Percentiles rank a stretch among this genome's conserved stretches.
Conservation (phyloP, 1,284 basidiomycete genomes). For the Tilletia horrida region DNA sequence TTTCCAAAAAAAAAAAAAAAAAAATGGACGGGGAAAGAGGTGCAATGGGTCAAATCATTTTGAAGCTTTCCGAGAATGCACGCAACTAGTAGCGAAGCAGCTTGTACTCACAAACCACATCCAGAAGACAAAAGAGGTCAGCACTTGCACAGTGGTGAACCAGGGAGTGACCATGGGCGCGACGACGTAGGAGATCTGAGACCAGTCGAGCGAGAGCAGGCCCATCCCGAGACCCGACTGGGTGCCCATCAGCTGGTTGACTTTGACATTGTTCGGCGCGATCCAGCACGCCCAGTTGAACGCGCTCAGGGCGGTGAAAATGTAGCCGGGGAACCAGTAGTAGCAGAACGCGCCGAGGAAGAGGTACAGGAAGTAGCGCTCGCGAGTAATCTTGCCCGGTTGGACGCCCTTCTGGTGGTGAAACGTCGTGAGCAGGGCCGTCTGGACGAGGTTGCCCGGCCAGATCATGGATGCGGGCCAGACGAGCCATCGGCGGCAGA, state of each 20-base stretch:
- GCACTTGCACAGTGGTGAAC: slow-evolving; percentile 29
- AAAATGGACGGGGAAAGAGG: background rate
- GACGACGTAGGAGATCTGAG: slow-evolving; percentile 42
- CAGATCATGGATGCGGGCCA: slow-evolving; percentile 57
- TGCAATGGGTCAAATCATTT: background rate
- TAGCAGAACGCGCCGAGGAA: slow-evolving; percentile 53
- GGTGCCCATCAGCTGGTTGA: slow-evolving; percentile 28
- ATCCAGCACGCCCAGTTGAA: slow-evolving; percentile 68
- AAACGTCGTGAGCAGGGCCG: background rate
- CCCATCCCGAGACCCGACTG: slow-evolving; percentile 55
- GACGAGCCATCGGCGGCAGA: slow-evolving; percentile 59
- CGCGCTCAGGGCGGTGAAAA: slow-evolving; percentile 58
- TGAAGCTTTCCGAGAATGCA: background rate
- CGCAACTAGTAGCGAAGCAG: too few species aligned
- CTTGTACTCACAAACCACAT: slow-evolving; percentile 36
- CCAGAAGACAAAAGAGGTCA: slow-evolving; percentile 1
- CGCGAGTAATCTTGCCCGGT: slow-evolving; percentile 57
- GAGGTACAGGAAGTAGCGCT: slow-evolving; percentile 54
- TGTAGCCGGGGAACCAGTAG: slow-evolving; percentile 24
- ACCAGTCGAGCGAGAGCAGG: slow-evolving; percentile 59
- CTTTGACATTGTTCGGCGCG: slow-evolving; percentile 24
- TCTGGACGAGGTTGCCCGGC: slow-evolving; percentile 53
- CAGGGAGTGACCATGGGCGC: slow-evolving; percentile 47
- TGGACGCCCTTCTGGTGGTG: slow-evolving; percentile 50
- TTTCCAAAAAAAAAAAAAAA: too few species aligned